phyloP scores from a whole-genome alignment of 2,329 filamentous ascomycete genomes.

The Chrysoporthe austroafricana region DNA sequence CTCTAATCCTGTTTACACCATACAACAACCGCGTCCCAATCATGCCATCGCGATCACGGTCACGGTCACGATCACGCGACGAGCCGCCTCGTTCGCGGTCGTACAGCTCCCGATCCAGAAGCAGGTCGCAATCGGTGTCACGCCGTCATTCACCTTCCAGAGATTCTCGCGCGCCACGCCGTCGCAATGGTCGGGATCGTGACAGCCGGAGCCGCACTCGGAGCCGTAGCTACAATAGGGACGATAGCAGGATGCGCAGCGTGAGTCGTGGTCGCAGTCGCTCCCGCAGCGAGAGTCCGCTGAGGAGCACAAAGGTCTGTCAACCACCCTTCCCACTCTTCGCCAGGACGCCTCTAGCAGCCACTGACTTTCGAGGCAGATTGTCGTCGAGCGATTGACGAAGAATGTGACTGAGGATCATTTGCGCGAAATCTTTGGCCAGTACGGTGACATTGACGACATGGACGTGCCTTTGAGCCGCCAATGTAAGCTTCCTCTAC shows the following conservation, averaged over 20 bases:
- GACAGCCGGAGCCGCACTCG: slow-evolving; percentile 28
- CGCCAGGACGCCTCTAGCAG: background rate
- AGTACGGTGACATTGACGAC: slow-evolving; percentile 83
- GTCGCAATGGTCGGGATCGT: slow-evolving; percentile 42
- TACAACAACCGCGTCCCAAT: background rate
- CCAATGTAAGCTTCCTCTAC: slow-evolving; percentile 63
- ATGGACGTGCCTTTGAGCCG: slow-evolving; percentile 89
- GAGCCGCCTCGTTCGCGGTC: slow-evolving; percentile 21
- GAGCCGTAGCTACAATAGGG: slow-evolving; percentile 38
- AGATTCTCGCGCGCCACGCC: slow-evolving; percentile 39
- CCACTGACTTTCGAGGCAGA: slow-evolving; percentile 53
- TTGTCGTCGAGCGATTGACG: slow-evolving; percentile 93
- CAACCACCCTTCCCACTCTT: slow-evolving; percentile 19
- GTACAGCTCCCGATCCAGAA: slow-evolving; percentile 27
- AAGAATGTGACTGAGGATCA: slow-evolving; percentile 93
- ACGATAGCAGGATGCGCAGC: slow-evolving; percentile 37
- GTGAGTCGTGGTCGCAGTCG: slow-evolving; percentile 43
- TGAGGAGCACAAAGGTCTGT: slow-evolving; percentile 58
- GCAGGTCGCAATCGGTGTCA: slow-evolving; percentile 29
- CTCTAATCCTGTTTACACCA: background rate
- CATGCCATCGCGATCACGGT: slow-evolving; percentile 30
- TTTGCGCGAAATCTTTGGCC: slow-evolving; percentile 87
- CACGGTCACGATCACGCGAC: slow-evolving; percentile 28
- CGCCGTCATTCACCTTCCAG: slow-evolving; percentile 30
- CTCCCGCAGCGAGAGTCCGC: slow-evolving; percentile 42